These are phyloP conservation scores for Malus orientalis DNA, from an alignment of 306 rosid genomes.

Conservation along the genomic window DNA sequence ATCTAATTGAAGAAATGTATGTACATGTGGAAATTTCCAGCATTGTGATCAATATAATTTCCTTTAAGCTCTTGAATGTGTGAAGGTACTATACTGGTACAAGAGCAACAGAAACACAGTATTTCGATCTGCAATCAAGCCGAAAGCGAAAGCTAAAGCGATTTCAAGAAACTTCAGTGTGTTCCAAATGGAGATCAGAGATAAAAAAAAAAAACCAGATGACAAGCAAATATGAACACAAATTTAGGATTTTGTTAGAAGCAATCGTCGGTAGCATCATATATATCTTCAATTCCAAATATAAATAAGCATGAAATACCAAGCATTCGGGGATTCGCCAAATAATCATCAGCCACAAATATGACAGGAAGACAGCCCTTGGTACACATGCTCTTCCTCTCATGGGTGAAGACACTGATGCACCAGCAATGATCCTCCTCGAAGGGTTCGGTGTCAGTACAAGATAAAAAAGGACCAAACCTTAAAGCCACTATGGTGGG, in stretches of 20 bases:
- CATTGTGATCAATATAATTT: neutral
- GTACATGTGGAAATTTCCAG: constrained; percentile 9
- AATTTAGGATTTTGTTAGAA: neutral
- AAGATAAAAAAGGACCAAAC: neutral
- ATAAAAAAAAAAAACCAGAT: neutral
- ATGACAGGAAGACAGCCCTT: neutral
- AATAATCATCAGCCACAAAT: neutral
- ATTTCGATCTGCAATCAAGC: neutral
- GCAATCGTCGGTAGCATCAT: neutral
- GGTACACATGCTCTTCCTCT: neutral
- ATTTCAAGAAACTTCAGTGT: neutral
- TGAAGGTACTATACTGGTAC: neutral
- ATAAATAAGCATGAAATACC: neutral
- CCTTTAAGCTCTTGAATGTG: neutral
- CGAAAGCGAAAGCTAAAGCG: neutral
- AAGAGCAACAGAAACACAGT: neutral
- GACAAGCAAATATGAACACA: neutral
- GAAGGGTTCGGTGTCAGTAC: neutral
- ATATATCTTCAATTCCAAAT: neutral
- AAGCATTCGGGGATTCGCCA: neutral
- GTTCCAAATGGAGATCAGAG: neutral
- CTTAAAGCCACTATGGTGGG: neutral
- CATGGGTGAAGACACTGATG: neutral
- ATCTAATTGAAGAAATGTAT: constrained; percentile 8
- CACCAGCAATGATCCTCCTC: neutral